phyloP scores from a whole-genome alignment of 2,329 filamentous ascomycete species.

The Raffaelea arxii region DNA sequence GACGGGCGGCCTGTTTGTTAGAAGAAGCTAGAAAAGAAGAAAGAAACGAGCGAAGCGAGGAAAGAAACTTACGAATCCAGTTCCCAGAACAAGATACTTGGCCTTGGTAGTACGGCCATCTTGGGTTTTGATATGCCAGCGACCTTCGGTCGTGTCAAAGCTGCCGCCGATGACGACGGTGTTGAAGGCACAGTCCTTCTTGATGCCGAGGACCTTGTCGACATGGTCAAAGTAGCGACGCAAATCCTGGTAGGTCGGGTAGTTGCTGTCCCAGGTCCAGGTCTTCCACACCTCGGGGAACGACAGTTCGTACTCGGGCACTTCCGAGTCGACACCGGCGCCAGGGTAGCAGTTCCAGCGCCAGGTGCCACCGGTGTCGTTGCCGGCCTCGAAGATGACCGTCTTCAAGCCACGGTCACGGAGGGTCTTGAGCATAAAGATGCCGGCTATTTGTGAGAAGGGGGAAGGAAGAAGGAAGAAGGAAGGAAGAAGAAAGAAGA shows the following conservation, averaged over 20 bases:
- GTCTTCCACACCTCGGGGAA: constrained; percentile 41
- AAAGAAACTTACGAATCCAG: constrained; percentile 32
- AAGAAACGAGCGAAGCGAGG: not conserved
- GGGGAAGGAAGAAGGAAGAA: not conserved
- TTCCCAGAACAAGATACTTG: constrained; percentile 42
- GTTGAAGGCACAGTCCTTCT: constrained; percentile 47
- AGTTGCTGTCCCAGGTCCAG: constrained; percentile 47
- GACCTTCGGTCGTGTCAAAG: constrained; percentile 35
- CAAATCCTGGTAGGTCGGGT: constrained; percentile 41
- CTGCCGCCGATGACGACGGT: constrained; percentile 42
- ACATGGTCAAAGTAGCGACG: constrained; percentile 50
- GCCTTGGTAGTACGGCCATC: constrained; percentile 38
- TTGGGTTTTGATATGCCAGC: constrained; percentile 39
- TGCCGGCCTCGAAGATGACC: constrained; percentile 42
- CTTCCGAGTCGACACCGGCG: constrained; percentile 41
- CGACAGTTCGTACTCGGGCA: constrained; percentile 43
- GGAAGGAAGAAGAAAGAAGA: not conserved
- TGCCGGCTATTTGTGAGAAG: constrained; percentile 23
- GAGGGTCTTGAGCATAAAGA: constrained; percentile 41
- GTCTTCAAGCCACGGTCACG: constrained; percentile 37
- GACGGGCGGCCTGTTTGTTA: constrained; percentile 36
- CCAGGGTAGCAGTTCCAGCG: constrained; percentile 48
- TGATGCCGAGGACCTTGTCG: constrained; percentile 42
- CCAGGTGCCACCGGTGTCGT: constrained; percentile 44
- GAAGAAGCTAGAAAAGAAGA: not conserved